Evolutionary conservation across 192 early-diverging fungal species (phyloP).

Genomic region (Thamnidium elegans): DNA sequence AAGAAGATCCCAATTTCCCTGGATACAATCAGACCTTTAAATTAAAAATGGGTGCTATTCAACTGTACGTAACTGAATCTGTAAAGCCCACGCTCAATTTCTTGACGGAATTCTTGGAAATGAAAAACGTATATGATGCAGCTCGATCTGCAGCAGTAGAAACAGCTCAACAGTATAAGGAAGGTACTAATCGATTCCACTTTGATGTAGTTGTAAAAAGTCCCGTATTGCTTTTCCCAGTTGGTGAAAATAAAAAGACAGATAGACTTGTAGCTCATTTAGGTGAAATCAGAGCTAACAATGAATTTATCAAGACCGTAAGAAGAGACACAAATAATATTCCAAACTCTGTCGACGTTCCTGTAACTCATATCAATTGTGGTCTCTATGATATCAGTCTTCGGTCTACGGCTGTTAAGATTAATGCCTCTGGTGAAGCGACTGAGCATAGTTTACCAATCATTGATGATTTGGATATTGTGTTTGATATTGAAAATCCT

Average conservation of each 20-base stretch:
- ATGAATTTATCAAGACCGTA: constrained; percentile 47
- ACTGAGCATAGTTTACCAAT: constrained; percentile 45
- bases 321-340: constrained; percentile 12
- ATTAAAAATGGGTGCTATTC: constrained; percentile 62
- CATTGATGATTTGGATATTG: constrained; percentile 68
- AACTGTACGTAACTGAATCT: constrained; percentile 62
- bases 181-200: constrained; percentile 60
- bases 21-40: constrained; percentile 67
- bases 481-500: constrained; percentile 46
- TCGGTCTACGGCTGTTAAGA: constrained; percentile 37
- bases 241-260: constrained; percentile 35
- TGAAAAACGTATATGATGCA: constrained; percentile 69
- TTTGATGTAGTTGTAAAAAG: constrained; percentile 72
- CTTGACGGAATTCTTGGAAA: constrained; percentile 66
- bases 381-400: constrained; percentile 53
- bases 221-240: constrained; percentile 75
- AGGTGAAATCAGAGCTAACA: constrained; percentile 69
- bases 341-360: constrained; percentile 29
- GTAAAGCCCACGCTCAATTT: constrained; percentile 59
- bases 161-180: constrained; percentile 62
- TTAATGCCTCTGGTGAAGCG: background rate
- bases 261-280: constrained; percentile 62
- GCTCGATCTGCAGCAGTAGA: constrained; percentile 66
- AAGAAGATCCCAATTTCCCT: constrained; percentile 47
- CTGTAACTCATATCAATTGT: constrained; percentile 56